These are phyloP conservation scores for Volvox reticuliferus DNA, from an alignment of 139 green algal species.

Conservation along the genomic window DNA sequence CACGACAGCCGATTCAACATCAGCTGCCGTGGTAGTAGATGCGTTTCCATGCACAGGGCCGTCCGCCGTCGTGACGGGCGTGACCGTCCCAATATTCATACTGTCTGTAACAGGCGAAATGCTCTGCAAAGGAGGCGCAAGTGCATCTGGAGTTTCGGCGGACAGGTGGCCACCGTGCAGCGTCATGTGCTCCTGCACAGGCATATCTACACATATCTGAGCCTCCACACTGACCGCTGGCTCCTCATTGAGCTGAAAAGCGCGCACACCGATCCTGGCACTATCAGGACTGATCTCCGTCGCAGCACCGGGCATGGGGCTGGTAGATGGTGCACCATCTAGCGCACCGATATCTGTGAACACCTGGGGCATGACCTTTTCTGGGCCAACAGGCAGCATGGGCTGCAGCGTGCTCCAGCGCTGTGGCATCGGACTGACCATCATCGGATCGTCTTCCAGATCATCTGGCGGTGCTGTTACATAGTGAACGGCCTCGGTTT, in stretches of 20 bases:
- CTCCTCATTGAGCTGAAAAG: conserved; percentile 28
- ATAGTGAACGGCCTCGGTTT: too few relatives aligned
- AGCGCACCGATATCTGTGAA: neutral
- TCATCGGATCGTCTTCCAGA: conserved; percentile 32
- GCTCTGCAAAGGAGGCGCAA: neutral
- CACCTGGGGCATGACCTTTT: neutral
- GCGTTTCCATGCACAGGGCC: too few relatives aligned
- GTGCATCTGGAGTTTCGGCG: neutral
- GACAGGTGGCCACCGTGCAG: neutral
- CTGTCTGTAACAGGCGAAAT: neutral
- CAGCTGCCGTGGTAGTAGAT: too few relatives aligned
- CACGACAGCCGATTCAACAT: neutral
- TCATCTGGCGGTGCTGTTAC: neutral
- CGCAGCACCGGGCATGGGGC: neutral
- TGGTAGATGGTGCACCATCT: neutral
- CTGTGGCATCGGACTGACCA: conserved; percentile 35
- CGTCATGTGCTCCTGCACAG: neutral
- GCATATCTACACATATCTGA: too few relatives aligned
- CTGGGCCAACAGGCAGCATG: neutral
- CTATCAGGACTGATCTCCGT: conserved; percentile 33
- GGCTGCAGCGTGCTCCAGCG: neutral
- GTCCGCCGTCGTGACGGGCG: too few relatives aligned
- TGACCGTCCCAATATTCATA: neutral
- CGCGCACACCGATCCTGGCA: conserved; percentile 3
- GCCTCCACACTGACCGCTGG: neutral